phyloP scores from a whole-genome alignment of 2,329 filamentous ascomycete species.

The Botryotinia convoluta region DNA sequence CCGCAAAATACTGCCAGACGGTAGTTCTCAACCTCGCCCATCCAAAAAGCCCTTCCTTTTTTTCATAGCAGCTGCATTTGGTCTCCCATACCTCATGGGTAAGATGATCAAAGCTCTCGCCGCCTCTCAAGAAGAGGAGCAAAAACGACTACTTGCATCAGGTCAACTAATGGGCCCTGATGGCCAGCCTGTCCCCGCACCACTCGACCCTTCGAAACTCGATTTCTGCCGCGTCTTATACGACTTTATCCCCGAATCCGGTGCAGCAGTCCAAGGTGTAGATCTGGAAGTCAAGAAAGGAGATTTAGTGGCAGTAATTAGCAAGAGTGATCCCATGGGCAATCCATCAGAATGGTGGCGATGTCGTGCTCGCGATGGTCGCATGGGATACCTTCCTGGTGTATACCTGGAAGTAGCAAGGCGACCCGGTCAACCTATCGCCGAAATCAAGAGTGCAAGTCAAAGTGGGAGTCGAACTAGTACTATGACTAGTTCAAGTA shows the following conservation, averaged over 20 bases:
- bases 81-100: slow-evolving; percentile 93
- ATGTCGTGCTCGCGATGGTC: slow-evolving; percentile 84
- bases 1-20: slow-evolving; percentile 60
- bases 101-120: slow-evolving; percentile 89
- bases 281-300: slow-evolving; percentile 93
- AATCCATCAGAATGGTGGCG: slow-evolving; percentile 97
- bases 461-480: slow-evolving; percentile 46
- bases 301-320: slow-evolving; percentile 89
- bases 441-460: slow-evolving; percentile 38
- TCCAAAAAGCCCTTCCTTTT: slow-evolving; percentile 95
- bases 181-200: slow-evolving; percentile 44
- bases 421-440: slow-evolving; percentile 46
- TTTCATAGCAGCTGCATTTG: slow-evolving; percentile 92
- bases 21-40: slow-evolving; percentile 62
- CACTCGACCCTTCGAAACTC: slow-evolving; percentile 82
- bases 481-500: slow-evolving; percentile 40
- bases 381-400: slow-evolving; percentile 86
- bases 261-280: slow-evolving; percentile 63
- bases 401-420: slow-evolving; percentile 81
- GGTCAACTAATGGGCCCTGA: slow-evolving; percentile 52
- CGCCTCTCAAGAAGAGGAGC: slow-evolving; percentile 79
- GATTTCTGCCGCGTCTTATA: slow-evolving; percentile 95
- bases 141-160: slow-evolving; percentile 57
- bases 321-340: slow-evolving; percentile 88
- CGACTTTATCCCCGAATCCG: slow-evolving; percentile 83